phyloP scores from a whole-genome alignment of 1,284 basidiomycete species.

The Afroboletus lepidellus region DNA sequence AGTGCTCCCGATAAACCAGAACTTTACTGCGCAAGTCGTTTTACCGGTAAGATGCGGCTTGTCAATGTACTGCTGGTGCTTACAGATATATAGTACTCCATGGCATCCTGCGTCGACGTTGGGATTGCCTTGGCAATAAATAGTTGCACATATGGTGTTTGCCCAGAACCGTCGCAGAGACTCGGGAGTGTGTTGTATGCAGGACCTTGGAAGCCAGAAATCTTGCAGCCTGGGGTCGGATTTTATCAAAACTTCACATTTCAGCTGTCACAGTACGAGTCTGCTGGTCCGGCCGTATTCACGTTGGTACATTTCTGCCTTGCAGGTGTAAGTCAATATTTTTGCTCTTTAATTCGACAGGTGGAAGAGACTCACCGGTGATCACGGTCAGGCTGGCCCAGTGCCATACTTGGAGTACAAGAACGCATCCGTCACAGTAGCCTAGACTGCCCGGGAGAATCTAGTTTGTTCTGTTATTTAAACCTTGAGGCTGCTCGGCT shows the following conservation, averaged over 20 bases:
- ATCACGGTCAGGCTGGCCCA: slow-evolving; percentile 2
- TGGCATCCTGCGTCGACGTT: slow-evolving; percentile 19
- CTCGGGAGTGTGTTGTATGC: slow-evolving; percentile 23
- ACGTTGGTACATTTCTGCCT: slow-evolving; percentile 21
- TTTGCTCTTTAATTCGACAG: background rate
- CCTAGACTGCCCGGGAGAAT: background rate
- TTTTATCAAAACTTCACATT: slow-evolving; percentile 25
- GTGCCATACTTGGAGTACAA: slow-evolving; percentile 22
- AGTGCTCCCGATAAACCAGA: too few species aligned
- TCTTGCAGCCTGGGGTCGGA: slow-evolving; percentile 4
- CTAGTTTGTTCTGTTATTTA: background rate
- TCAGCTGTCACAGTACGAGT: slow-evolving; percentile 13
- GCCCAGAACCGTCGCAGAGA: slow-evolving; percentile 10
- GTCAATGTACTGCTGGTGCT: background rate
- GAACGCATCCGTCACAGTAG: slow-evolving; percentile 18
- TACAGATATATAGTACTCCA: slow-evolving; percentile 11
- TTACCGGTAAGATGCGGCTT: slow-evolving; percentile 5
- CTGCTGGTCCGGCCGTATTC: slow-evolving; percentile 18
- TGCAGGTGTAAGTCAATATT: slow-evolving; percentile 8
- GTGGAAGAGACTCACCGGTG: background rate
- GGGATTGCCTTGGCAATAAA: slow-evolving; percentile 18
- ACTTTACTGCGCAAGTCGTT: too few species aligned
- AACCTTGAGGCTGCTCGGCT: too few species aligned
- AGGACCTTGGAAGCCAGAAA: slow-evolving; percentile 14
- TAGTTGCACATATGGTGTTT: slow-evolving; percentile 13